Evolutionary conservation across 805 yeast genomes (phyloP).

Genomic region (Candida piceae): DNA sequence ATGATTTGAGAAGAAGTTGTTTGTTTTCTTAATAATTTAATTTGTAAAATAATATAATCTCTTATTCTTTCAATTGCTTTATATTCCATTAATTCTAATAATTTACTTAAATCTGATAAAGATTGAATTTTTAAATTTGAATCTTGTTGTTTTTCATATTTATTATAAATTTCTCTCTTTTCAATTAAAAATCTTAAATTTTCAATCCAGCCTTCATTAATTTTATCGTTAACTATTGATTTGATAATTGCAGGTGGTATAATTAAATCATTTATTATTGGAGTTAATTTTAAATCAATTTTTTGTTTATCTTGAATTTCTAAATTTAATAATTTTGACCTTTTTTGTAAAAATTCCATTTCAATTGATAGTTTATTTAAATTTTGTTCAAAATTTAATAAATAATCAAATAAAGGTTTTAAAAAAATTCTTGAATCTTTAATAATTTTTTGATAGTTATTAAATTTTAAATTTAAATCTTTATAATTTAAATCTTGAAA

Average conservation of each 20-base stretch:
- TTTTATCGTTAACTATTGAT: constrained; percentile 51
- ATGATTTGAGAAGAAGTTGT: constrained; percentile 67
- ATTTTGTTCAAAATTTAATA: constrained; percentile 53
- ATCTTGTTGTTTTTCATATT: constrained; percentile 27
- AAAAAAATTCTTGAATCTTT: constrained; percentile 32
- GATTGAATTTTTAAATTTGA: constrained; percentile 7
- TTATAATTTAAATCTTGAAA: constrained; percentile 8
- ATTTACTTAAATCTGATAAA: constrained; percentile 21
- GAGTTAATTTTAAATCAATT: constrained; percentile 53
- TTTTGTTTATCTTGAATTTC: constrained; percentile 44
- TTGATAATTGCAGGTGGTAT: constrained; percentile 69
- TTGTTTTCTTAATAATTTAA: constrained; percentile 62
- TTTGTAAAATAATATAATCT: constrained; percentile 57
- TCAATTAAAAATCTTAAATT: constrained; percentile 54
- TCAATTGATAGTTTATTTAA: constrained; percentile 53
- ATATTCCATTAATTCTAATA: constrained; percentile 47
- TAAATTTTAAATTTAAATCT: constrained; percentile 14
- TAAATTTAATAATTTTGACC: constrained; percentile 44
- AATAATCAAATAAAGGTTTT: constrained; percentile 47
- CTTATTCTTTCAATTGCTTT: constrained; percentile 75
- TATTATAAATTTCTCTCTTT: constrained; percentile 49
- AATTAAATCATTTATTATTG: constrained; percentile 68
- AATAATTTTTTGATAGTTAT: constrained; percentile 24
- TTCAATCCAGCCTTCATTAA: constrained; percentile 62
- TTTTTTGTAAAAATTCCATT: constrained; percentile 53